Evolutionary conservation across 345 rosid species (phyloP).

Genomic region (Aurinia saxatilis): DNA sequence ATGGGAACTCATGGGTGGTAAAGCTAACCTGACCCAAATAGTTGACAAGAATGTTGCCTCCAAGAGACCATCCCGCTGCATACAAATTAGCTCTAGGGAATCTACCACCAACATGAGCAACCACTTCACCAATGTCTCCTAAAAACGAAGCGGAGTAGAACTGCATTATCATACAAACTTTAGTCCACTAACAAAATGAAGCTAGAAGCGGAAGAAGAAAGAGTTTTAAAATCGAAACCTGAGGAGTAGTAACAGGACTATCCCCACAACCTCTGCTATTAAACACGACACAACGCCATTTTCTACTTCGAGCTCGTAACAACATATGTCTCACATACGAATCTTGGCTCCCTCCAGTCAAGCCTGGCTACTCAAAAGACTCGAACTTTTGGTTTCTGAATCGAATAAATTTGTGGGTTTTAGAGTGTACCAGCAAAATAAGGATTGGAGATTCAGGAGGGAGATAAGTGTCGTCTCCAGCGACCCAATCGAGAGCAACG

Average conservation of each 20-base stretch:
- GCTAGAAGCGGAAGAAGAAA: too few relatives aligned
- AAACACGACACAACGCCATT: slow-evolving; percentile 88
- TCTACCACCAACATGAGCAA: slow-evolving; percentile 42
- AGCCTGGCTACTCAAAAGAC: slow-evolving; percentile 60
- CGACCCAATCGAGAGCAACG: slow-evolving; percentile 46
- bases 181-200: neutral
- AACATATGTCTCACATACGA: slow-evolving; percentile 78
- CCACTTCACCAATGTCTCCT: slow-evolving; percentile 75
- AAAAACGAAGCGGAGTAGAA: slow-evolving; percentile 96
- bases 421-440: slow-evolving; percentile 55
- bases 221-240: slow-evolving; percentile 48
- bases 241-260: slow-evolving; percentile 83
- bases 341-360: slow-evolving; percentile 86
- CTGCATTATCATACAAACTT: slow-evolving; percentile 39
- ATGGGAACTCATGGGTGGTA: neutral
- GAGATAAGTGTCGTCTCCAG: slow-evolving; percentile 34
- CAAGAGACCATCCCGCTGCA: slow-evolving; percentile 96
- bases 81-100: slow-evolving; percentile 77
- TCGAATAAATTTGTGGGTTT: neutral
- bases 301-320: slow-evolving; percentile 51
- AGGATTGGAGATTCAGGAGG: slow-evolving; percentile 60
- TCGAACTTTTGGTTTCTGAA: neutral
- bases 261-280: slow-evolving; percentile 84
- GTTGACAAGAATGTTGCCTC: slow-evolving; percentile 86
- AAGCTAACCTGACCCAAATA: slow-evolving; percentile 67